Base-by-base conservation (phyloP, 305 asterid species). In the Plantago coronopus region DNA sequence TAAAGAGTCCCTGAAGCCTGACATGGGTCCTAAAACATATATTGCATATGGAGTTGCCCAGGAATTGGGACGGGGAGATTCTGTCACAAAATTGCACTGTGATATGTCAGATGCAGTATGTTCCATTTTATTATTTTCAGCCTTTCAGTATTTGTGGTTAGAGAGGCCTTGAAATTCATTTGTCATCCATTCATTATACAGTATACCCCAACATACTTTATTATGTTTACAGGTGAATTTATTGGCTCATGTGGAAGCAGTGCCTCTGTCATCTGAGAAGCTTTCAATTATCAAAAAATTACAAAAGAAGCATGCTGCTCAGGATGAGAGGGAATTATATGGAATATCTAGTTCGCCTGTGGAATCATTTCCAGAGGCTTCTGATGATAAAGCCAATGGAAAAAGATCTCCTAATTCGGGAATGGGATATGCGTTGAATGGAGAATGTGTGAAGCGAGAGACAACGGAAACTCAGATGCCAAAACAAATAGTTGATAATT, bases 11-110 rank as follows among this genome's bases (percentile, higher is more conserved):
- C 46, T 60, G 58, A 83, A 84, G 81, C 97, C 95, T 29, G 97
- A 87, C 74, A 51, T 89, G 81, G 97, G 97, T 27, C 57, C 57
- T 11, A 50, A 50, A 50, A 22, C 57, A 14, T 50, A 50, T 22
- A 50, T 50, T 50, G 62, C 97, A 88, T 15, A 84, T 76, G 97
- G 97, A 58, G 70, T 75, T 69, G 61, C 78, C 29, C 76, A 60
- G 68, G 97, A 89, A 73, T 72, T 87, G 67, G 95, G 90, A 54
- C 84, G 95, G n/a, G 97, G 95, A 71, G 97, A 89, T 72, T 89
- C 97, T 57, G 95, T 89, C n/a, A 90, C 96, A 50, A 90, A 82
- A 13, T 22, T 50, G 57, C 57, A 50, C 17, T 50, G 37, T 21
- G 57, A 50, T n/a, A 21, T 50, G 25, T 22, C 57, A 2, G 57